These are phyloP conservation scores for Mycena latifolia DNA, from an alignment of 768 basidiomycete genomes.

Conservation along the genomic window DNA sequence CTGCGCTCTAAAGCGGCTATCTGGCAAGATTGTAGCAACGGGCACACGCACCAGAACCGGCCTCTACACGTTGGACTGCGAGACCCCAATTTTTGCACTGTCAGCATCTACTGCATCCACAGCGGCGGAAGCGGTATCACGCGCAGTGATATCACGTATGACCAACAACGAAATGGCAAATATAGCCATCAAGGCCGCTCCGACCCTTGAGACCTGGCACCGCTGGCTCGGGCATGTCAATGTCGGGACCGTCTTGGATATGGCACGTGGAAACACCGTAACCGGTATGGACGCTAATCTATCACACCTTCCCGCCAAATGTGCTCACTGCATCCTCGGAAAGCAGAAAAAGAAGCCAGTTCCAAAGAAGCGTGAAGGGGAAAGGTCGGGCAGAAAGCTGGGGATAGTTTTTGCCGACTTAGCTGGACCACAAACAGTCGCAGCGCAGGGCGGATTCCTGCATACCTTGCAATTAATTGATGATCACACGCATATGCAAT, in stretches of 20 bases:
- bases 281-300: too few species aligned
- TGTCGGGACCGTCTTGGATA: conserved; percentile 1
- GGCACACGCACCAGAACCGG: background rate
- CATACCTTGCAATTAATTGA: conserved; percentile 8
- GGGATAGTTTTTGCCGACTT: conserved; percentile 10
- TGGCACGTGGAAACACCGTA: conserved; percentile 5
- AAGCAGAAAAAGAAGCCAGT: conserved; percentile 19
- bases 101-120: too few species aligned
- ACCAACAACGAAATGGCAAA: background rate
- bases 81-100: background rate
- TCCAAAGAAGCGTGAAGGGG: conserved; percentile 10
- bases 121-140: too few species aligned
- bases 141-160: too few species aligned
- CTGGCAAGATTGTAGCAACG: background rate
- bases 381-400: background rate
- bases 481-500: background rate
- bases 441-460: background rate
- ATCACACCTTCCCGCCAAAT: conserved; percentile 10
- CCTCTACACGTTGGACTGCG: background rate
- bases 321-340: conserved; percentile 15
- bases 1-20: background rate
- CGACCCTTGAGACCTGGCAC: conserved; percentile 11
- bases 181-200: background rate
- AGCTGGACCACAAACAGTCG: conserved; percentile 11
- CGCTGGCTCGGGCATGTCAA: background rate